phyloP scores from a whole-genome alignment of 352 stramenopile species.

The Bremia lactucae region DNA sequence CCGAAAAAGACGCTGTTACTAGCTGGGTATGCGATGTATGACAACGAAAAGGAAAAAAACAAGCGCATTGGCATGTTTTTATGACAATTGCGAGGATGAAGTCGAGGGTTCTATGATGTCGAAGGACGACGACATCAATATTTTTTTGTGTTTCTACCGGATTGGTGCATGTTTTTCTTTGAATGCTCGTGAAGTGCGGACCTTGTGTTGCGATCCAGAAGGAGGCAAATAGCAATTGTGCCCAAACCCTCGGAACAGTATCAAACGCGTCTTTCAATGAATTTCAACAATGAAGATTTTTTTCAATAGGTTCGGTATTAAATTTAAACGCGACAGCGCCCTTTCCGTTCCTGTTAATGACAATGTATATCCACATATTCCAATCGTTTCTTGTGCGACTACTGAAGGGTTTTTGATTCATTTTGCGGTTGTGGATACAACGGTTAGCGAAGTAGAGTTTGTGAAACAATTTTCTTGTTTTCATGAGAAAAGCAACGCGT shows the following conservation, averaged over 20 bases:
- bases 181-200: constrained; percentile 67
- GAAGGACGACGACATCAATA: constrained; percentile 48
- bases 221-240: constrained; percentile 50
- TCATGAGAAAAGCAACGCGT: constrained; percentile 8
- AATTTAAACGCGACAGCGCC: constrained; percentile 49
- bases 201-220: constrained; percentile 57
- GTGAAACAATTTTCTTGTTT: constrained; percentile 21
- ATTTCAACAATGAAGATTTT: constrained; percentile 51
- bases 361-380: constrained; percentile 29
- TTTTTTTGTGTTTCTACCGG: constrained; percentile 47
- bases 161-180: constrained; percentile 79
- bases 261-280: constrained; percentile 63
- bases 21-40: constrained; percentile 43
- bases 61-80: constrained; percentile 41
- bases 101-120: constrained; percentile 56
- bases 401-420: constrained; percentile 54
- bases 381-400: constrained; percentile 43
- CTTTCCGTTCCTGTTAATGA: constrained; percentile 44
- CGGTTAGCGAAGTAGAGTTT: constrained; percentile 39
- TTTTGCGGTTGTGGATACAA: constrained; percentile 61
- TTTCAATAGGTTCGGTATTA: constrained; percentile 39
- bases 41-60: constrained; percentile 45
- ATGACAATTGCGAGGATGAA: constrained; percentile 40
- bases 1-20: constrained; percentile 54
- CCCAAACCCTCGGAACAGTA: constrained; percentile 70